Conservation (phyloP, 768 basidiomycete species). For the Dictyophora rubrovolvata region DNA sequence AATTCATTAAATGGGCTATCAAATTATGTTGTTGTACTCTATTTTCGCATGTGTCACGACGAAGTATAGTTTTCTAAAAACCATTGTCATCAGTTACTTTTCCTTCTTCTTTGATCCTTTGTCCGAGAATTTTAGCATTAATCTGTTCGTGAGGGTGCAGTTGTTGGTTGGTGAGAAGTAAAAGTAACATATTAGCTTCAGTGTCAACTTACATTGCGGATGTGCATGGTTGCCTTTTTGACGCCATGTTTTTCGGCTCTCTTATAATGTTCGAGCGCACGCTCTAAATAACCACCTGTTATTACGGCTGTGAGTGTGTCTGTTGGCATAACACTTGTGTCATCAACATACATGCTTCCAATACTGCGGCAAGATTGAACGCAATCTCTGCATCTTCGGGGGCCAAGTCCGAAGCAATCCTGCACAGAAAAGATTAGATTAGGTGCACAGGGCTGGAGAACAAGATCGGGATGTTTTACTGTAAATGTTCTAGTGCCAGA, state of each 20-base stretch:
- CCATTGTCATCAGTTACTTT: not conserved
- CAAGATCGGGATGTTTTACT: constrained; percentile 34
- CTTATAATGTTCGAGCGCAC: constrained; percentile 74
- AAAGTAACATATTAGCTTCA: constrained; percentile 8
- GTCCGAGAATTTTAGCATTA: constrained; percentile 67
- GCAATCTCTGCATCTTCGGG: constrained; percentile 88
- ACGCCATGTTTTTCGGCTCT: constrained; percentile 68
- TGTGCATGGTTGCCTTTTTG: constrained; percentile 71
- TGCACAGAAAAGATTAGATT: constrained; percentile 26
- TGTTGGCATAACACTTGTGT: not conserved
- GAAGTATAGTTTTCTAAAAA: not conserved
- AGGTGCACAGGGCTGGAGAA: constrained; percentile 24
- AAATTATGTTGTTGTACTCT: not conserved
- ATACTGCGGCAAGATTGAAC: constrained; percentile 83
- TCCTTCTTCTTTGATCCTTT: constrained; percentile 36
- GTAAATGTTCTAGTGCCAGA: constrained; percentile 76
- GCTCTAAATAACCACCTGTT: constrained; percentile 67
- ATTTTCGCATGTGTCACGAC: not conserved
- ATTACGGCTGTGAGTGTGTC: not conserved
- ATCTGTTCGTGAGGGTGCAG: constrained; percentile 35
- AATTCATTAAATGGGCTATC: too few species aligned
- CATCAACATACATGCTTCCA: constrained; percentile 69
- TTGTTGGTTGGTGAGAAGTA: constrained; percentile 12
- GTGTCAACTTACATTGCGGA: constrained; percentile 55
- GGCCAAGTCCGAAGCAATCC: constrained; percentile 71